These are phyloP conservation scores for Irpex sp. DNA, from an alignment of 1,284 basidiomycete species.

Conservation along the genomic window DNA sequence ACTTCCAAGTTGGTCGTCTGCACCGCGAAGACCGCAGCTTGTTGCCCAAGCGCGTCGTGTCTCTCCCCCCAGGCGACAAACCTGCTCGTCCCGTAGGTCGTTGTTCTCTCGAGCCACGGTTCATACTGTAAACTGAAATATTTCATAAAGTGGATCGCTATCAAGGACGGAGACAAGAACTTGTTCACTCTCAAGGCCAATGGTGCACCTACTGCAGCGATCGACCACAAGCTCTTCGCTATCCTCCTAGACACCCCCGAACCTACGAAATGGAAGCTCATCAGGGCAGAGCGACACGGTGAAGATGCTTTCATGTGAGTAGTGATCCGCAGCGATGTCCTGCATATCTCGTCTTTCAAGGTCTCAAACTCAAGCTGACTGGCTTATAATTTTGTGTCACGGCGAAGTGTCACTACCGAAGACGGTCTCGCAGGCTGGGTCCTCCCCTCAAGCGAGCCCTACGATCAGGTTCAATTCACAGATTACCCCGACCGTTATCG, in stretches of 20 bases:
- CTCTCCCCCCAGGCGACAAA: background rate
- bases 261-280: background rate
- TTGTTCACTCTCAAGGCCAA: background rate
- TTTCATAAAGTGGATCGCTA: background rate
- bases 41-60: background rate
- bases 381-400: background rate
- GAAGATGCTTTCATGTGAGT: background rate
- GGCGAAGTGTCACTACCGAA: background rate
- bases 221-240: slow-evolving; percentile 3
- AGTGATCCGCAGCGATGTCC: background rate
- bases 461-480: background rate
- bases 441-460: background rate
- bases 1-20: background rate
- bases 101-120: background rate
- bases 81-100: background rate
- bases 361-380: background rate
- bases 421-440: background rate
- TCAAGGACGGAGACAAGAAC: background rate
- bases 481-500: too few species aligned
- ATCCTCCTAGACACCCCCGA: background rate
- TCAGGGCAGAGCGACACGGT: background rate
- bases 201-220: background rate
- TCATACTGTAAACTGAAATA: too few species aligned
- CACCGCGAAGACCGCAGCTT: background rate
- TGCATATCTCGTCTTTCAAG: too few species aligned